Evolutionary conservation across 106 monocot genomes (phyloP).

Genomic region (Dendrobium catenatum): DNA sequence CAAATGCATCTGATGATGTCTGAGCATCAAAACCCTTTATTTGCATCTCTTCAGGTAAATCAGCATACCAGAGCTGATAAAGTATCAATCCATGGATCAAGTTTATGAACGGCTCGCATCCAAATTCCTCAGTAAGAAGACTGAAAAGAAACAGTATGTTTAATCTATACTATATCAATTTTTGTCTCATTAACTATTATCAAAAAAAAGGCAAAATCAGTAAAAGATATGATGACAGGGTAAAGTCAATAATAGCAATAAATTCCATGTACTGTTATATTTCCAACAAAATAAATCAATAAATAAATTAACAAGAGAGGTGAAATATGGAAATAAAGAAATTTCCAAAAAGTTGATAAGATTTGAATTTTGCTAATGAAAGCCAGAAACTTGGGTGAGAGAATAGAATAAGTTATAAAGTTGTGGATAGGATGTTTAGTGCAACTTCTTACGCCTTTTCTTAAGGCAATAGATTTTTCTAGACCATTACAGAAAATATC

Average conservation of each 20-base stretch:
- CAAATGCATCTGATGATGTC: constrained; percentile 7
- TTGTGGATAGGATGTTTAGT: no score
- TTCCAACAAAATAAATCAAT: not conserved
- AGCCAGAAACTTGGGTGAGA: no score
- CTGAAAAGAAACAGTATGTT: constrained; percentile 24
- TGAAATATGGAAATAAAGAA: not conserved
- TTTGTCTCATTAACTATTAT: not conserved
- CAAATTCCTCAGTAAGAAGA: constrained; percentile 37
- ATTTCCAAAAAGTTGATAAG: not conserved
- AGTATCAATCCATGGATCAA: constrained; percentile 61
- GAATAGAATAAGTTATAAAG: no score
- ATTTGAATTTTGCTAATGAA: not conserved
- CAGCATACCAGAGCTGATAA: constrained; percentile 66
- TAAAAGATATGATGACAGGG: not conserved
- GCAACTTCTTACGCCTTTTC: no score
- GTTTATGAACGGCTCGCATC: constrained; percentile 41
- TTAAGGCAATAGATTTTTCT: no score
- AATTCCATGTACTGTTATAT: not conserved
- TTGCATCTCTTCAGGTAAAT: constrained; percentile 50
- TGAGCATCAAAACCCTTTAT: constrained; percentile 30
- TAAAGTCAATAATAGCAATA: not conserved
- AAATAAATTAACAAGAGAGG: not conserved
- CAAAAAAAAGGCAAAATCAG: not conserved
- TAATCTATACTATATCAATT: not conserved
- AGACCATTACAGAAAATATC: no score